Evolutionary conservation across 768 basidiomycete genomes (phyloP), one percentile per base, ranked within the genome.

Genomic region (Sutorius australiensis): DNA sequence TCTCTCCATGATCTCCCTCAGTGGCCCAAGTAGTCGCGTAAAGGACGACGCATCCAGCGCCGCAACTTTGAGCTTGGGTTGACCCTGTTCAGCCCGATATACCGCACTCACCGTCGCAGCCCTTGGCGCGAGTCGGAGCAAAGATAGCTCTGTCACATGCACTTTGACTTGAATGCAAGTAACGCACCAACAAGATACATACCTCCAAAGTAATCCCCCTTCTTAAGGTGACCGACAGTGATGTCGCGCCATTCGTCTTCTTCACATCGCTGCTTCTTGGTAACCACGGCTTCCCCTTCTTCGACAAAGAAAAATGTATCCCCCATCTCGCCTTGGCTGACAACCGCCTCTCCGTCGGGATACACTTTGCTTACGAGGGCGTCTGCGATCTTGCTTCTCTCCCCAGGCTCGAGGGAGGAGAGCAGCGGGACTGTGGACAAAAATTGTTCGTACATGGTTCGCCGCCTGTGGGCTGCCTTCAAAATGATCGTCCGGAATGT

Each of bases 121-220:
- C 43, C 95, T 89, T 14, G 94, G 93, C 38, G 87, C 89, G 12
- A 87, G 79, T 54, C 89, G 87, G 51, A 99, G 79, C 21, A 99
- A 76, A 7, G 95, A 93, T 11, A 99, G 77, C 70, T 99, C 95
- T 98, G 72, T 36, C 47, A 34, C 54, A 48, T 8, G 51, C 11
- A 19, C 38, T 21, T 67, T 45, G 61, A 48, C 34, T 13, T 40
- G 16, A 14, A 32, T 43, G 21, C 30, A 19, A 37, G 4, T 38
- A 30, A 6, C 24, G 38, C 24, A 41, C 17, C 37, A 31, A n/a
- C 30, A 34, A 12, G 47, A 54, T 8, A 48, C 84, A 68, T 59
- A 94, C 95, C 95, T 73, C 95, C 95, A 73, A 99, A 99, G 77
- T 98, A 99, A 68, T 99, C 95, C 7, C 95, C 95, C 65, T 94